Conservation (phyloP, 257 asterid species). For the Echium plantagineum region DNA sequence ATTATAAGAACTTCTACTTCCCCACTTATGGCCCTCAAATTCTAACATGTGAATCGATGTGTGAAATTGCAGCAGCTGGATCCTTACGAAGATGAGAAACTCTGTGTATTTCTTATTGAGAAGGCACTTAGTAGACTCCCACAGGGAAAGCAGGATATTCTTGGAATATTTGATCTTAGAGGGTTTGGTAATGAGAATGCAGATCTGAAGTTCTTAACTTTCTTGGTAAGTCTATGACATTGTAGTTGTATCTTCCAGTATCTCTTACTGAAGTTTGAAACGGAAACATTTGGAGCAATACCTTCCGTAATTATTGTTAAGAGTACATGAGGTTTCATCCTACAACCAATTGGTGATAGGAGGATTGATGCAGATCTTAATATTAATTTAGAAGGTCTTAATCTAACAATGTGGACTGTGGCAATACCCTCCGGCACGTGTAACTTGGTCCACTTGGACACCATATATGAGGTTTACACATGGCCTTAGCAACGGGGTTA, state of each 20-base stretch:
- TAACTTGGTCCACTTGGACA: too few relatives aligned
- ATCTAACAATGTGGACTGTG: too few relatives aligned
- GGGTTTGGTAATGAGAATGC: slow-evolving; percentile 59
- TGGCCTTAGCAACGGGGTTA: too few relatives aligned
- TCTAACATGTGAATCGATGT: not conserved
- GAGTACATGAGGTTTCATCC: too few relatives aligned
- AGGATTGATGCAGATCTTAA: too few relatives aligned
- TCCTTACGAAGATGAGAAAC: slow-evolving; percentile 57
- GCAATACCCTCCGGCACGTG: too few relatives aligned
- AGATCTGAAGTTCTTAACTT: slow-evolving; percentile 66
- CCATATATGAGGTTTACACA: too few relatives aligned
- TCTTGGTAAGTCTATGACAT: slow-evolving; percentile 79
- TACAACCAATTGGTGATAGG: too few relatives aligned
- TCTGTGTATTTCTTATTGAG: slow-evolving; percentile 68
- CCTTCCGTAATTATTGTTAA: too few relatives aligned
- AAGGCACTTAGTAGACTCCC: slow-evolving; percentile 70
- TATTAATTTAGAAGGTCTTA: too few relatives aligned
- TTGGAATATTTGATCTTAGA: slow-evolving; percentile 63
- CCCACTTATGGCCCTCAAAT: not conserved
- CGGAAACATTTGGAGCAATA: not conserved
- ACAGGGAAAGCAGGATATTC: slow-evolving; percentile 51
- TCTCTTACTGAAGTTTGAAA: not conserved
- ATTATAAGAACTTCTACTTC: not conserved
- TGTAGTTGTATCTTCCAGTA: too few relatives aligned
- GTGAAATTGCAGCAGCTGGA: slow-evolving; percentile 33